Evolutionary conservation across 2,329 filamentous ascomycete species (phyloP), one percentile per base, ranked within the genome.

Genomic region (Fusarium coffeatum): DNA sequence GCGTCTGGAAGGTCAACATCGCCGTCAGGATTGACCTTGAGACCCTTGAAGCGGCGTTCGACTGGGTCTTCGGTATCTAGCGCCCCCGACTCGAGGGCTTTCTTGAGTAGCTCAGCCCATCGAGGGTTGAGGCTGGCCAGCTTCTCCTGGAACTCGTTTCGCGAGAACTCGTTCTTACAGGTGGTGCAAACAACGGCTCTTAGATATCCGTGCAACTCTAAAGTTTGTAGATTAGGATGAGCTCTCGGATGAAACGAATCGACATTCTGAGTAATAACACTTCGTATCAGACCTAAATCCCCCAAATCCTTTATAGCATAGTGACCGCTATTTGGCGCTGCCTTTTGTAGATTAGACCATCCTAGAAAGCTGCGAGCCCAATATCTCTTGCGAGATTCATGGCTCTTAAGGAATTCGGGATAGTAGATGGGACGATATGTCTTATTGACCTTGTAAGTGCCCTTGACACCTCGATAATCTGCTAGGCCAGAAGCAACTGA

Each of bases 281-380:
- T 88, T 60, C 86, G 87, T 43, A 98, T 84, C 51, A 94, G 81
- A 4, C 94, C 94, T 71, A 96, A 82, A 7, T 86, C 80, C 5
- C 89, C 92, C 37, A 98, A 83, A 68, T 91, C 86, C 55, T 88
- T 86, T 59, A 98, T 87, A 4, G 94, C 93, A 77, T 88, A 85
- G 81, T 99, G 96, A 3, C 90, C 90, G 5, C 84, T 82, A 76
- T 98, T 98, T 15, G 95, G 94, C 61, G 83, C 83, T n/a, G 93
- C 93, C 66, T 89, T 90, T 76, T 92, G 83, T 71, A 98, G 83
- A 46, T 89, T 93, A 6, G 93, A 90, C 94, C 94, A 98, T 40
- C 96, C 96, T 22, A 99, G 83, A 79, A 97, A 99, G 77, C 93
- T 97, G 50, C 96, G 85, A 1, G 96, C 95, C 96, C 96, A 99